Base-by-base conservation (phyloP, 352 stramenopile genomes). In the Bremia lactucae region DNA sequence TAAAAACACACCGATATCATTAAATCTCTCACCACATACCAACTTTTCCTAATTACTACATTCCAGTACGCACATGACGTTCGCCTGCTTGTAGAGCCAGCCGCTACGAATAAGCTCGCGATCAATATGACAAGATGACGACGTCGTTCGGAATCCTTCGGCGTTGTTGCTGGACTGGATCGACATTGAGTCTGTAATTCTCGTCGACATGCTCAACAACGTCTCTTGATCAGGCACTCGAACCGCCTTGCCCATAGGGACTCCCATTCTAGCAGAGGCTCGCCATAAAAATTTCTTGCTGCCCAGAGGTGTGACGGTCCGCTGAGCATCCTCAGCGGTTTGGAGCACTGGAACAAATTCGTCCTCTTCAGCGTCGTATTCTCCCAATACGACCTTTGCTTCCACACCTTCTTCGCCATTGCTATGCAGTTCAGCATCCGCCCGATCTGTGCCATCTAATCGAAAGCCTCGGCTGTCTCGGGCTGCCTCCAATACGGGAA, bases 331-430 rank as follows among this genome's bases (percentile, higher is more conserved):
- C 41, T 85, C 75, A 4, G 59, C 61, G 4, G 66, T 82, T 57
- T 88, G 68, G 25, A 88, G 39, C 38, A 88, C 76, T 0, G 76
- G 66, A 20, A 86, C 72, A 37, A 71, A 65, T 20, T 76, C 68
- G 37, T 84, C 59, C 15, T 75, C 65, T 14, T 68, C 63, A 1
- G 53, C 43, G 39, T 70, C 59, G 33, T 68, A 74, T 13, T 62
- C 46, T 20, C 51, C 64, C 2, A 55, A 53, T 7, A 62, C 54
- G 6, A 64, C 59, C 20, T 42, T 53, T 20, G 59, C 52, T 22
- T 71, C 64, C 4, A 53, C 49, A 6, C 49, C 58, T 2, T 60
- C 59, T 6, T 73, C 64, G 2, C 56, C 61, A n/a, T 63, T 54
- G 16, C 46, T 59, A 11, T 55, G 55, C 3, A 66, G 47, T 19